Conservation (phyloP, 2,329 filamentous ascomycete genomes). For the Colletotrichum sp. region DNA sequence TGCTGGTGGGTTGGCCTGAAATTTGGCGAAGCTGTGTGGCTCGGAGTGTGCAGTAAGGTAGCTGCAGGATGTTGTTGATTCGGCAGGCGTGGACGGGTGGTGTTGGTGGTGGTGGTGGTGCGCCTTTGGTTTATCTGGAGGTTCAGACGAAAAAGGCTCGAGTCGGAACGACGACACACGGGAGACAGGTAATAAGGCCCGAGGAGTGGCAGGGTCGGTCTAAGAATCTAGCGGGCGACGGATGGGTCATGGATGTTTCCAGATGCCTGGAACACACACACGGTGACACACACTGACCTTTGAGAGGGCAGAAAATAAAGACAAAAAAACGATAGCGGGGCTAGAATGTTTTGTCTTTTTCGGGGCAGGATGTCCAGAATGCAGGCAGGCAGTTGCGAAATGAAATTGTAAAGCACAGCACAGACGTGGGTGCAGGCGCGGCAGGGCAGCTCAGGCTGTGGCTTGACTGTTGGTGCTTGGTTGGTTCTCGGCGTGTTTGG, state of each 20-base stretch:
- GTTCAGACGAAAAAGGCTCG: conserved; percentile 18
- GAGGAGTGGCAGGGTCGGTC: not conserved
- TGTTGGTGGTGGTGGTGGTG: not conserved
- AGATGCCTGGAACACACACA: not conserved
- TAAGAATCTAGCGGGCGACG: not conserved
- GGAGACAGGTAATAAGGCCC: conserved; percentile 12
- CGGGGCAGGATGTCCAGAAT: not conserved
- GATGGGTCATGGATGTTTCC: conserved; percentile 22
- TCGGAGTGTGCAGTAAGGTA: not conserved
- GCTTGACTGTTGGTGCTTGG: not conserved
- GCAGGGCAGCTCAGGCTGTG: not conserved
- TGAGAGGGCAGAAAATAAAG: not conserved
- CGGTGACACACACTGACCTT: not conserved
- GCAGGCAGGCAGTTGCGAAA: not conserved
- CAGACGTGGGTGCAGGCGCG: not conserved
- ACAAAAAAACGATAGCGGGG: conserved; percentile 9
- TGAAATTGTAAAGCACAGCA: not conserved
- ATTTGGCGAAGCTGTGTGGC: conserved; percentile 2
- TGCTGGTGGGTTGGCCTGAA: not conserved
- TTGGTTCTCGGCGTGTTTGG: not conserved
- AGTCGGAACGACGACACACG: not conserved
- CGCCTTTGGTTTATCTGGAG: not conserved
- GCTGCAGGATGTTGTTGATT: not conserved
- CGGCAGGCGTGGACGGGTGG: not conserved
- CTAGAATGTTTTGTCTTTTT: not conserved